Evolutionary conservation across 2,329 filamentous ascomycete genomes (phyloP).

Genomic region (Venturia aucupariae): DNA sequence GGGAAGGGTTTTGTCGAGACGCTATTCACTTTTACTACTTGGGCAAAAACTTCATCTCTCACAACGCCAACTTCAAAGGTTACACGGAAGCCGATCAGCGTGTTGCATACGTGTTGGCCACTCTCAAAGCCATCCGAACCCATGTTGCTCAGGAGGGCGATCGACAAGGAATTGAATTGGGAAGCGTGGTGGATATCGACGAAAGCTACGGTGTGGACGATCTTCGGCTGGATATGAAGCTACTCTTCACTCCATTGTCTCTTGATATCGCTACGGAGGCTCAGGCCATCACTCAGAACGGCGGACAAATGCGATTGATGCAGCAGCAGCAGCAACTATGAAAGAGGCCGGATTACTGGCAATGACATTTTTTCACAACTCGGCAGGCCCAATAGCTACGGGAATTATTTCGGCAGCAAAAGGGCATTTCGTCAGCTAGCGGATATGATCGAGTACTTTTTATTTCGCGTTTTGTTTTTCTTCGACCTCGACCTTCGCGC

Average conservation of each 20-base stretch:
- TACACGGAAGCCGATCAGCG: conserved; percentile 49
- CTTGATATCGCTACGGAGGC: not conserved
- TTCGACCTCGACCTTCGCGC: conserved; percentile 7
- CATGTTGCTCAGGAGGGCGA: conserved; percentile 42
- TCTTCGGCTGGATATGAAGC: conserved; percentile 37
- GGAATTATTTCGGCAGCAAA: not conserved
- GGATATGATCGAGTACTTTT: not conserved
- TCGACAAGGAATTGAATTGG: conserved; percentile 53
- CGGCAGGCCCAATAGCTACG: not conserved
- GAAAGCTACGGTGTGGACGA: conserved; percentile 55
- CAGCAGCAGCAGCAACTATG: not conserved
- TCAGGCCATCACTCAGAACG: not conserved
- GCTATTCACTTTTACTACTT: conserved; percentile 67
- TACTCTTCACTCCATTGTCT: conserved; percentile 4
- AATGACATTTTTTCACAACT: not conserved
- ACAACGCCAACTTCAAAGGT: conserved; percentile 34
- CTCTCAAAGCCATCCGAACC: conserved; percentile 50
- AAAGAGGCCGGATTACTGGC: not conserved
- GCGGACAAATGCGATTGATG: conserved; percentile 1
- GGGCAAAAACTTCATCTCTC: conserved; percentile 45
- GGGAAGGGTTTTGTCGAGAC: conserved; percentile 62
- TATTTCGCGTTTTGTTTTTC: not conserved
- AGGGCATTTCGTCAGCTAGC: not conserved
- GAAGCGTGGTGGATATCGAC: conserved; percentile 60
- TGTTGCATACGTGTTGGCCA: conserved; percentile 50